Base-by-base conservation (phyloP, 495 filamentous ascomycete species). In the Penicillium riverlandense region DNA sequence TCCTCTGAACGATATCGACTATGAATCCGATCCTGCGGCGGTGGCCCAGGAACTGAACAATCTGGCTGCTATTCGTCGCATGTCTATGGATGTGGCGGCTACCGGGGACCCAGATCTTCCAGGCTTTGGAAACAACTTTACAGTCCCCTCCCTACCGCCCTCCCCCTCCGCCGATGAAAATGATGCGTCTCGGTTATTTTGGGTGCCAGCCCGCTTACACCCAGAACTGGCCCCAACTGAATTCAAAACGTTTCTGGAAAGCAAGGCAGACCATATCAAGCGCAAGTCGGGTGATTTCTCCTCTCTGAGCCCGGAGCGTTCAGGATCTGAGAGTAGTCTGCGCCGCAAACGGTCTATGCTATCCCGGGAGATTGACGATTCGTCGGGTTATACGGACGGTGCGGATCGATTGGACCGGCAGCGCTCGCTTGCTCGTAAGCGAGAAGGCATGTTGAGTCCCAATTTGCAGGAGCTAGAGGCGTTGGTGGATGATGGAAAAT, bases 61-160 rank as follows among this genome's bases (percentile, higher is more conserved):
- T 58, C 66, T 99, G 40, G 90, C 96, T 55, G 92, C 94, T 10
- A 79, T 99, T 45, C 82, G 92, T 48, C 84, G 92, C 44, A 91
- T 99, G 87, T 97, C 92, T 11, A 97, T 99, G 94, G 90, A 96
- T 64, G 92, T 95, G 11, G 85, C 86, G 42, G 86, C 84, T 34
- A 79, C 84, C n/a, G 82, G 79, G 43, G 92, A 99, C 61, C 92
- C 92, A 5, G 92, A 99, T 62, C 72, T 99, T 41, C 88, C 94
- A 29, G 83, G 84, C 10, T 96, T 92, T 65, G 80, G 79, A 43
- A 71, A 76, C 29, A 71, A 63, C 33, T 66, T 78, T 38, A 55
- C 68, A 22, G 79, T 88, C 52, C 84, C 90, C 1, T 79, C 87
- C 4, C 72, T 81, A 47, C 80, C 90, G 7, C 88, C 90, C 8